Evolutionary conservation across 306 rosid species (phyloP).

Genomic region (Glycine soja): DNA sequence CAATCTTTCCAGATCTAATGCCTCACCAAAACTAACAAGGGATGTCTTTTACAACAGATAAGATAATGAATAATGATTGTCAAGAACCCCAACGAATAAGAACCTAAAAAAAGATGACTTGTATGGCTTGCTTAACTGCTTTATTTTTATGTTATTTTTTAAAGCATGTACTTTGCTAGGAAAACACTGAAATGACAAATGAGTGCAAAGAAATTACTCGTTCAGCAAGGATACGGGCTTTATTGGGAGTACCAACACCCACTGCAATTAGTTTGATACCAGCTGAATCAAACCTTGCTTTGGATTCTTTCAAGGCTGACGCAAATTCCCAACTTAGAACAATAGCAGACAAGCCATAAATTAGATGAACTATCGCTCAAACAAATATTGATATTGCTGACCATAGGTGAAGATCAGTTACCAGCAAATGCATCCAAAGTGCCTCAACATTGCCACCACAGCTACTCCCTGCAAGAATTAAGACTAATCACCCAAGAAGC

Average conservation of each 20-base stretch:
- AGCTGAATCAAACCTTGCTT: conserved; percentile 73
- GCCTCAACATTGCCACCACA: conserved; percentile 91
- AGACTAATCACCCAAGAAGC: background rate
- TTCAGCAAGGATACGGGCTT: conserved; percentile 81
- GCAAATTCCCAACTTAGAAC: conserved; percentile 82
- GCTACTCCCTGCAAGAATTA: conserved; percentile 70
- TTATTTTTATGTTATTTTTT: conserved; percentile 2
- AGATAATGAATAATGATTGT: background rate
- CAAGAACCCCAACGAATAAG: background rate
- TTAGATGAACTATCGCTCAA: conserved; percentile 38
- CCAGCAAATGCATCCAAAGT: conserved; percentile 95
- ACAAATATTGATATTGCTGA: background rate
- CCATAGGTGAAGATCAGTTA: conserved; percentile 45
- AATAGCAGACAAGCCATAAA: conserved; percentile 39
- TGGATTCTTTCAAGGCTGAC: conserved; percentile 69
- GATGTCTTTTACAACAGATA: conserved; percentile 1
- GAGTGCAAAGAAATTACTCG: conserved; percentile 56
- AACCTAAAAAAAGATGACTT: background rate
- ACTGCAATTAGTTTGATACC: conserved; percentile 81
- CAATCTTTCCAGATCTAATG: conserved; percentile 1
- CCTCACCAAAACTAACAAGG: conserved; percentile 9
- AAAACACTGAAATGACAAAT: conserved; percentile 32
- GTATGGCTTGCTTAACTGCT: background rate
- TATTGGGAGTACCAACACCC: conserved; percentile 78
- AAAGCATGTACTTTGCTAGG: conserved; percentile 26